Conservation (phyloP, 495 filamentous ascomycete genomes). For the Aspergillus nidulans region DNA sequence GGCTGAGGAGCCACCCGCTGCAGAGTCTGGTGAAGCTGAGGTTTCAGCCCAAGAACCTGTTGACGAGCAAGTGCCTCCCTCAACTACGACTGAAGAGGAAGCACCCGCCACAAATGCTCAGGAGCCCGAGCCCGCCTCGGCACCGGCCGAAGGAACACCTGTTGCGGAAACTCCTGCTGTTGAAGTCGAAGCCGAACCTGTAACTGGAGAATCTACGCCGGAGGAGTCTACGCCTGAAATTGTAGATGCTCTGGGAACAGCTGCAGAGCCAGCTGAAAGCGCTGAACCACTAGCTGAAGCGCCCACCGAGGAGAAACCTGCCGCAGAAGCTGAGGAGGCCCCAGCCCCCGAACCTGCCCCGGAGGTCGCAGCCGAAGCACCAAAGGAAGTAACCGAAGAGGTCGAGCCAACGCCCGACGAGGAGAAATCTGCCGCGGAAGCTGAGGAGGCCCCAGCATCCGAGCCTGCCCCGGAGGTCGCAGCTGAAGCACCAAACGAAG, state of each 20-base stretch:
- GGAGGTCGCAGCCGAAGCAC: not conserved
- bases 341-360: not conserved
- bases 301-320: not conserved
- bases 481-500: not conserved
- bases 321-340: not conserved
- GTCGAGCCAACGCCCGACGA: not conserved
- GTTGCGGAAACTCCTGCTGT: not conserved
- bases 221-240: conserved; percentile 12
- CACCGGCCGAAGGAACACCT: conserved; percentile 5
- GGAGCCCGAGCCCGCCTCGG: not conserved
- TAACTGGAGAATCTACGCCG: not conserved
- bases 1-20: conserved; percentile 5
- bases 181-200: conserved; percentile 3
- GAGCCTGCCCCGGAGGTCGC: not conserved
- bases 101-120: not conserved
- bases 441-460: not conserved
- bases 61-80: not conserved
- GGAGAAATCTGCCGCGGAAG: not conserved
- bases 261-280: conserved; percentile 3
- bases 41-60: not conserved
- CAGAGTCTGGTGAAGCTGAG: not conserved
- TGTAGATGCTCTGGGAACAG: not conserved
- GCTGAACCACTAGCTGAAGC: conserved; percentile 1
- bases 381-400: not conserved
- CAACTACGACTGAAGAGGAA: not conserved